phyloP scores from a whole-genome alignment of 495 filamentous ascomycete species.

The Penicillium herquei region DNA sequence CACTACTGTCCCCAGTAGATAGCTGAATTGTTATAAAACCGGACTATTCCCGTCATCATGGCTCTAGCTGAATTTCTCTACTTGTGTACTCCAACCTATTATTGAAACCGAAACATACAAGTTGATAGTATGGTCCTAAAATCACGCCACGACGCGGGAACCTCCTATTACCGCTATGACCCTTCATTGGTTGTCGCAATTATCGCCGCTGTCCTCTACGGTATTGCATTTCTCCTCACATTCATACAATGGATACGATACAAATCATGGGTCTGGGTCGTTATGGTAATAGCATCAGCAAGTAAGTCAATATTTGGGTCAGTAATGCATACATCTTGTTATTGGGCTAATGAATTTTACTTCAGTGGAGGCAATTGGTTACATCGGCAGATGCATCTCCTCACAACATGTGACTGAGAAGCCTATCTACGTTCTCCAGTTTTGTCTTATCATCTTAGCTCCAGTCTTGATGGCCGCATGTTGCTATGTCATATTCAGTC shows the following conservation, averaged over 20 bases:
- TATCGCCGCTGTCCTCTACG: conserved; percentile 51
- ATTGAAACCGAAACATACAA: no score
- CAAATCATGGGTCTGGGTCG: conserved; percentile 44
- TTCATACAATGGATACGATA: conserved; percentile 39
- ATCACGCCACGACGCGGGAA: not conserved
- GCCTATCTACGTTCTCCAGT: conserved; percentile 33
- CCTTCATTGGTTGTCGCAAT: conserved; percentile 48
- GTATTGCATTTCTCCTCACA: conserved; percentile 33
- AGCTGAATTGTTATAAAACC: no score
- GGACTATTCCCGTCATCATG: no score
- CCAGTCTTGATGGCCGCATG: conserved; percentile 52
- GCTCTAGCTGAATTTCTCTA: no score
- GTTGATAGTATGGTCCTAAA: not conserved
- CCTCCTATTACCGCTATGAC: conserved; percentile 43
- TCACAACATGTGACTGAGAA: conserved; percentile 28
- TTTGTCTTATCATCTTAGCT: conserved; percentile 36
- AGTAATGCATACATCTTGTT: not conserved
- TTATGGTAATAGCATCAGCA: conserved; percentile 42
- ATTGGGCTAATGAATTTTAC: not conserved
- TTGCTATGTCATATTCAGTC: conserved; percentile 54
- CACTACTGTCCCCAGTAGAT: no score
- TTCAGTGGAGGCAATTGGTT: conserved; percentile 48
- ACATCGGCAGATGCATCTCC: conserved; percentile 38
- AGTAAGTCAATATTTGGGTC: conserved; percentile 27
- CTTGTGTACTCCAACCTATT: no score